Evolutionary conservation across 2,329 filamentous ascomycete genomes (phyloP), one percentile per base, ranked within the genome.

Genomic region (Parascedosporium putredinis): DNA sequence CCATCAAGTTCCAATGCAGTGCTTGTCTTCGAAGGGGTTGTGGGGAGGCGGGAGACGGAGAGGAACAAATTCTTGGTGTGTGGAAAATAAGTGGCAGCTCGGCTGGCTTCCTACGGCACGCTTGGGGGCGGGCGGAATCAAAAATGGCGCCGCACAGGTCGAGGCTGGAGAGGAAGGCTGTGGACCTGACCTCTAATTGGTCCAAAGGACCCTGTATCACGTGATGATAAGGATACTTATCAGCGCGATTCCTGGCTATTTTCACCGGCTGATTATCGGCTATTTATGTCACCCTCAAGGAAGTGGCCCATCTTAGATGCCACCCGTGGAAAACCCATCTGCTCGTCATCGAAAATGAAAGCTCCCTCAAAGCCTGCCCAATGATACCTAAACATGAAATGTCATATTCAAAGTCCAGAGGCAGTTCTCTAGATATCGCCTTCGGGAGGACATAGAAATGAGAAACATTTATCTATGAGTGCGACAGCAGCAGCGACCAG

Each of bases 141-240:
- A 48, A 48, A 48, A 48, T 48, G 33, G 46, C 46, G 46, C 46
- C 46, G 22, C 33, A 23, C 23, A 22, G 46, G 46, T 48, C 46
- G 29, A 48, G 46, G 46, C 46, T 48, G 46, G 46, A 23, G 14
- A n/a, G 33, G n/a, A 48, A 40, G 46, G 46, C 33, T 40, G 46
- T 16, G 31, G 5, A 16, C 12, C 22, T 6, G 7, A 10, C 16
- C n/a, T n/a, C 14, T 40, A 14, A 48, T 48, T 48, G 46, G 46
- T 25, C 36, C 14, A 38, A 1, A 7, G 33, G n/a, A 1, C 14
- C 2, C 16, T 9, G 10, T 6, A 12, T 34, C 46, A 48, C 46
- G 46, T 48, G 46, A 24, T 40, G 46, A 48, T 48, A 48, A 48
- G 22, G 22, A 25, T 14, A 36, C n/a, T 29, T 29, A 45, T 45